These are phyloP conservation scores for Adansonia gregorii DNA, from an alignment of 441 rosid genomes.

Conservation along the genomic window DNA sequence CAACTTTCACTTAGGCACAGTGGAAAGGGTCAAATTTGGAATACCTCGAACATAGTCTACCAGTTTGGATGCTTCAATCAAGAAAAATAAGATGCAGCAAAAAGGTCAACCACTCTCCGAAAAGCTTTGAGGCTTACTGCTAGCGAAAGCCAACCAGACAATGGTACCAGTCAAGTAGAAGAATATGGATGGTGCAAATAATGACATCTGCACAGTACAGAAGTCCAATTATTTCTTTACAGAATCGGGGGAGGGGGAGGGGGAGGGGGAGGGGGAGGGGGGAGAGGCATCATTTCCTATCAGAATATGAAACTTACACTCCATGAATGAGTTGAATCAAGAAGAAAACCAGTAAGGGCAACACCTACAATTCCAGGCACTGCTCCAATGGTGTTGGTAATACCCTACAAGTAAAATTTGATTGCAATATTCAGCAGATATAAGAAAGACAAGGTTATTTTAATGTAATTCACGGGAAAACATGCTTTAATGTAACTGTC, in stretches of 20 bases:
- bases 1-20: conserved; percentile 29
- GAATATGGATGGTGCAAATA: conserved; percentile 88
- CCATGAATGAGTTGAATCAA: conserved; percentile 94
- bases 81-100: conserved; percentile 4
- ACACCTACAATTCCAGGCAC: conserved; percentile 92
- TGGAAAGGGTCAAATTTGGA: conserved; percentile 22
- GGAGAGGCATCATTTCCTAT: not conserved
- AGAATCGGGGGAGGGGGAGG: too few relatives aligned
- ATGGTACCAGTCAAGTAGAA: conserved; percentile 88
- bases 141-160: conserved; percentile 86
- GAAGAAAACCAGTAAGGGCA: conserved; percentile 86
- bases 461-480: not conserved
- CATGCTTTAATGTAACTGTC: conserved; percentile 1
- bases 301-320: conserved; percentile 63
- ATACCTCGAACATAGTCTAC: conserved; percentile 15
- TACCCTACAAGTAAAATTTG: conserved; percentile 55
- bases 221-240: not conserved
- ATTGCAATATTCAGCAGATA: not conserved
- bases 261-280: not conserved
- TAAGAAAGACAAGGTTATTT: not conserved
- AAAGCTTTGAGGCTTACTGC: conserved; percentile 84
- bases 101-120: conserved; percentile 46
- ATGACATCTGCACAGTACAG: conserved; percentile 55
- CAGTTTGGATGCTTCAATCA: conserved; percentile 25
- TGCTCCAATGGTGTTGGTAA: conserved; percentile 92